A percentile compares a stretch with the other conserved stretches of the same genome.
Evolutionary conservation across 2,329 filamentous ascomycete genomes (phyloP).

Genomic region (Teratosphaeria nubilosa): DNA sequence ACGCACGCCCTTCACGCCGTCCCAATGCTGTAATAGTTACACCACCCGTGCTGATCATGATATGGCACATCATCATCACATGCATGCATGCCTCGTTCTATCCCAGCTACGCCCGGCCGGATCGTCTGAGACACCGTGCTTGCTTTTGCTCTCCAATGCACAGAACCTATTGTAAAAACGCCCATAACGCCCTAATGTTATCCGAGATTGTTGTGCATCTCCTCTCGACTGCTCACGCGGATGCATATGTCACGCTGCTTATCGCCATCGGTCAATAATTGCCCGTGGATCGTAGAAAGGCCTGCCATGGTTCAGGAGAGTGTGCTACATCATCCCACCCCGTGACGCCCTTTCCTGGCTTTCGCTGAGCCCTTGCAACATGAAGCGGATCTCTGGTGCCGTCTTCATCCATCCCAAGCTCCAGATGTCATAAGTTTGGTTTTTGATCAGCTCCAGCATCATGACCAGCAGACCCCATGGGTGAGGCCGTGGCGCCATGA

Average conservation of each 20-base stretch:
- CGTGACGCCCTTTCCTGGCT: conserved; percentile 11
- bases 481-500: conserved; percentile 82
- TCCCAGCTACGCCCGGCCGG: background rate
- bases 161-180: background rate
- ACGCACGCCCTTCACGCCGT: background rate
- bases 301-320: background rate
- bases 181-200: background rate
- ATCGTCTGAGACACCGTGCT: background rate
- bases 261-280: background rate
- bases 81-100: background rate
- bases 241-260: background rate
- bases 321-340: background rate
- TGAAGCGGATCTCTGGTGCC: conserved; percentile 61
- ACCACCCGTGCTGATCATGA: background rate
- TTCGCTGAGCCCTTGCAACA: conserved; percentile 23
- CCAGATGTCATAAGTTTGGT: conserved; percentile 84
- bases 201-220: background rate
- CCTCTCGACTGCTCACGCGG: background rate
- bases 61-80: background rate
- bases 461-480: conserved; percentile 92
- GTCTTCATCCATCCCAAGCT: conserved; percentile 86
- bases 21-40: background rate
- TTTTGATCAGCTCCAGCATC: conserved; percentile 81
- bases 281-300: background rate
- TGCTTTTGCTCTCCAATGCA: background rate